Conservation (phyloP, 495 filamentous ascomycete species). For the Thermothielavioides terrestris region DNA sequence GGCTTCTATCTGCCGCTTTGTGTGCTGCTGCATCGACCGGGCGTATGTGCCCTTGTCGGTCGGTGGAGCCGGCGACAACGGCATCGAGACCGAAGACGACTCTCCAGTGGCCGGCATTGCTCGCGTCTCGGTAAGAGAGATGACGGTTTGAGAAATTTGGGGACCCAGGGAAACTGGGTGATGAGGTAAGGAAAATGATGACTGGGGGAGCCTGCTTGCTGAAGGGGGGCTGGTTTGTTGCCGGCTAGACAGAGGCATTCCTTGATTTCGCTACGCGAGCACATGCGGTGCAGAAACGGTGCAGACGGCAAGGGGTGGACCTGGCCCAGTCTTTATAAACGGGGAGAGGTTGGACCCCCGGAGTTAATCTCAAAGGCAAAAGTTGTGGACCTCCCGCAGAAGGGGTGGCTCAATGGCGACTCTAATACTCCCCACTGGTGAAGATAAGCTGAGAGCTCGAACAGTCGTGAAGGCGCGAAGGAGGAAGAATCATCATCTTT, state of each 20-base stretch:
- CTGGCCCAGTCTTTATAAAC: constrained; percentile 19
- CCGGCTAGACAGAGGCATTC: not conserved
- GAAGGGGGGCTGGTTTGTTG: not conserved
- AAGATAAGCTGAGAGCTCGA: not conserved
- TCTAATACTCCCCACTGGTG: not conserved
- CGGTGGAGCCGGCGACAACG: constrained; percentile 33
- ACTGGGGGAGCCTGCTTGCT: not conserved
- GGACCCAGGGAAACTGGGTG: not conserved
- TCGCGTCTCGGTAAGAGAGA: not conserved
- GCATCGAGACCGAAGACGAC: constrained; percentile 23
- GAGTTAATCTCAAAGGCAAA: constrained; percentile 17
- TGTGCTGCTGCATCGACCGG: constrained; percentile 43
- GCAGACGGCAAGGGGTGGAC: not conserved
- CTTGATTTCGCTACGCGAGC: not conserved
- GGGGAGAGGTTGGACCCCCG: constrained; percentile 12
- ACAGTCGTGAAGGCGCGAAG: not conserved
- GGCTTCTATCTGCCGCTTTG: constrained; percentile 45
- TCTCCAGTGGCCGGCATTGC: constrained; percentile 30
- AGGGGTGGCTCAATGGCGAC: not conserved
- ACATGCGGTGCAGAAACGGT: not conserved
- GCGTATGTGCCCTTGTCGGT: constrained; percentile 37
- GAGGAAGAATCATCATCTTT: not conserved
- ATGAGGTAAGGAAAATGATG: not conserved
- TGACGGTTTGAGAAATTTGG: not conserved
- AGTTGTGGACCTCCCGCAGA: not conserved